Conservation (phyloP, 176 grass and related monocot species). For the Puccinellia tenuiflora region DNA sequence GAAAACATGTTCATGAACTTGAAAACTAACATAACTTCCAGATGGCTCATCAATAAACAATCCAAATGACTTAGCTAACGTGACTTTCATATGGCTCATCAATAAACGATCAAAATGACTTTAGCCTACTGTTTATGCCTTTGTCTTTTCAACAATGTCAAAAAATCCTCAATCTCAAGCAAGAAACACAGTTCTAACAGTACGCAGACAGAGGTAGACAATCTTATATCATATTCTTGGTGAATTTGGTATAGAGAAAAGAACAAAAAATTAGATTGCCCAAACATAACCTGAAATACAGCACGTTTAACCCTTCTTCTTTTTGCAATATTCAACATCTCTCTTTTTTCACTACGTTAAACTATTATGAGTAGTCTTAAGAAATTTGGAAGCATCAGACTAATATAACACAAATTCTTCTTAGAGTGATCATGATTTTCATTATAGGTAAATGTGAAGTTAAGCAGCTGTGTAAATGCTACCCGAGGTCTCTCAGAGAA, state of each 20-base stretch:
- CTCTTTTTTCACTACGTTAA: neutral
- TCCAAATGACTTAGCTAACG: neutral
- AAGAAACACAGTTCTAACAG: neutral
- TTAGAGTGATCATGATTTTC: slow-evolving; percentile 7
- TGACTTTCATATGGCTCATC: slow-evolving; percentile 7
- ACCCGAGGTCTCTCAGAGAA: neutral
- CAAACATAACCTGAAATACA: neutral
- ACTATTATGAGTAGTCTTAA: neutral
- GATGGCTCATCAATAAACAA: neutral
- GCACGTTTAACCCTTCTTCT: neutral
- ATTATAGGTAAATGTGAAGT: slow-evolving; percentile 3
- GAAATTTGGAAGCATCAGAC: neutral
- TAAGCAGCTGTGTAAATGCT: slow-evolving; percentile 14
- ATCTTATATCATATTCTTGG: neutral
- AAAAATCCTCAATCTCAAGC: neutral
- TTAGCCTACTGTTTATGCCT: neutral
- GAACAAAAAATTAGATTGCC: neutral
- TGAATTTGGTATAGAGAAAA: neutral
- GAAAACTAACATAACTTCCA: neutral
- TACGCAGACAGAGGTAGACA: neutral
- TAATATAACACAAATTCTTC: neutral
- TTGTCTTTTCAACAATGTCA: neutral
- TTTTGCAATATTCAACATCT: neutral
- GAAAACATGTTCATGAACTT: neutral
- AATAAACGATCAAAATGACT: neutral